Conservation (phyloP, 495 filamentous ascomycete genomes). For the Trichoderma erinaceum region DNA sequence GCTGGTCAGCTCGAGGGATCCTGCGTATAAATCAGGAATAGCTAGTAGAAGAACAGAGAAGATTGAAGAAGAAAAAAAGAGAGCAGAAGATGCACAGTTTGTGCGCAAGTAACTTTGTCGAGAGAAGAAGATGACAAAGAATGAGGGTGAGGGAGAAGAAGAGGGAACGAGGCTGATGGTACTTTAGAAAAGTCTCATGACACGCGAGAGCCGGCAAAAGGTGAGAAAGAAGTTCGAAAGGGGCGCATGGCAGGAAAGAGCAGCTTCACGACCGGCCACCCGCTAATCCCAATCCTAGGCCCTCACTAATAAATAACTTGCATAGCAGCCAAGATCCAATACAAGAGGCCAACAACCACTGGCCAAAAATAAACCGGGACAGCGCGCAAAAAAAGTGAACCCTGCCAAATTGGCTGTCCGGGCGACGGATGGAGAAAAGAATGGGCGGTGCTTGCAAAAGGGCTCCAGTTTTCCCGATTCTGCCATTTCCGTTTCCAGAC, state of each 20-base stretch:
- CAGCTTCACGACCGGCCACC: not conserved
- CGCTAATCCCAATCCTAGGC: not conserved
- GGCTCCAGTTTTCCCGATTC: not conserved
- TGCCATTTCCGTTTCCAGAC: not conserved
- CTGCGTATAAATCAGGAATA: not conserved
- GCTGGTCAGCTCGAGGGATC: not conserved
- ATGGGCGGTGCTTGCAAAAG: not conserved
- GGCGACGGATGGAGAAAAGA: constrained; percentile 11
- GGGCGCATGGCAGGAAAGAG: constrained; percentile 1
- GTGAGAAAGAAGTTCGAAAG: constrained; percentile 9
- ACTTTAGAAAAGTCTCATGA: not conserved
- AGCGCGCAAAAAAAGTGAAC: not conserved
- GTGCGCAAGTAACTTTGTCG: not conserved
- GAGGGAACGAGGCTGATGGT: not conserved
- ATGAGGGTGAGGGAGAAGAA: not conserved
- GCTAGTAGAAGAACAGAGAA: not conserved
- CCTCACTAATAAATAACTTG: not conserved
- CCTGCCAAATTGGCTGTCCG: constrained; percentile 11
- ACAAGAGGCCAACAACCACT: not conserved
- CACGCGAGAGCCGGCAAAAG: not conserved
- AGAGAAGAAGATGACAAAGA: not conserved
- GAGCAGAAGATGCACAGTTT: not conserved
- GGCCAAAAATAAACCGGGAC: not conserved
- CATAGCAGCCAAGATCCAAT: not conserved
- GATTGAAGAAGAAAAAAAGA: not conserved